Evolutionary conservation across 2,329 filamentous ascomycete species (phyloP).

Genomic region (Aspergillus uvarum): DNA sequence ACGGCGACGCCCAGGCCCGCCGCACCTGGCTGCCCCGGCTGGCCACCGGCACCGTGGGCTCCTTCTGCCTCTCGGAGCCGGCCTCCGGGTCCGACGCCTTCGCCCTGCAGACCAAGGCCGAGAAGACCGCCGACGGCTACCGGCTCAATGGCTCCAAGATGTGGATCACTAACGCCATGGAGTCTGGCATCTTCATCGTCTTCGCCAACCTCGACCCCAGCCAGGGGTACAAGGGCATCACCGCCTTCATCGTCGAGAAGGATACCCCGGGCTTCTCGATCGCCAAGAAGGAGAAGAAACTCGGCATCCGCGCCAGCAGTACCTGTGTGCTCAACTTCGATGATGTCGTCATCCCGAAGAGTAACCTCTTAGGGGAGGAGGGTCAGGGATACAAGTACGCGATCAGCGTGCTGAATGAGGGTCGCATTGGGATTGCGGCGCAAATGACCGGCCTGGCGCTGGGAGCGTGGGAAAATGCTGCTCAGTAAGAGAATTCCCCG

Average conservation of each 20-base stretch:
- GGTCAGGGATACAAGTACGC: slow-evolving; percentile 98
- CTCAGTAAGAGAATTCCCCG: slow-evolving; percentile 52
- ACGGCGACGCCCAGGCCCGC: slow-evolving; percentile 73
- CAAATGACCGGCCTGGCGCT: slow-evolving; percentile 98
- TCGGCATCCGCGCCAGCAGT: slow-evolving; percentile 91
- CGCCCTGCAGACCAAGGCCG: slow-evolving; percentile 86
- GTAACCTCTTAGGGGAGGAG: slow-evolving; percentile 82
- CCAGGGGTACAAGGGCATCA: slow-evolving; percentile 96
- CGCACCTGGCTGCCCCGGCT: slow-evolving; percentile 86
- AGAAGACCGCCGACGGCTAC: slow-evolving; percentile 79
- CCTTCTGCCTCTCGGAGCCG: slow-evolving; percentile 90
- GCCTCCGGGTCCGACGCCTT: slow-evolving; percentile 94
- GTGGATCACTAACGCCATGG: slow-evolving; percentile 99
- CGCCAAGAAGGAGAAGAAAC: slow-evolving; percentile 99
- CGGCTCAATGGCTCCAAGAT: slow-evolving; percentile 91
- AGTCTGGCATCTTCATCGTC: slow-evolving; percentile 93
- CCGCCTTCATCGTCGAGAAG: slow-evolving; percentile 93
- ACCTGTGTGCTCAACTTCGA: slow-evolving; percentile 98
- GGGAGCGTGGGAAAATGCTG: slow-evolving; percentile 93
- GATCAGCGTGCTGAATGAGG: slow-evolving; percentile 90
- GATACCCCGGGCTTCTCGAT: slow-evolving; percentile 84
- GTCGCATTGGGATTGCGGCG: slow-evolving; percentile 93
- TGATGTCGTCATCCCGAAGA: slow-evolving; percentile 85
- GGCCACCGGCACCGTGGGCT: slow-evolving; percentile 83
- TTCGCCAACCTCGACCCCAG: slow-evolving; percentile 92